Evolutionary conservation across 768 basidiomycete species (phyloP), one percentile per base, ranked within the genome.

Genomic region (Auriscalpium microsporum): DNA sequence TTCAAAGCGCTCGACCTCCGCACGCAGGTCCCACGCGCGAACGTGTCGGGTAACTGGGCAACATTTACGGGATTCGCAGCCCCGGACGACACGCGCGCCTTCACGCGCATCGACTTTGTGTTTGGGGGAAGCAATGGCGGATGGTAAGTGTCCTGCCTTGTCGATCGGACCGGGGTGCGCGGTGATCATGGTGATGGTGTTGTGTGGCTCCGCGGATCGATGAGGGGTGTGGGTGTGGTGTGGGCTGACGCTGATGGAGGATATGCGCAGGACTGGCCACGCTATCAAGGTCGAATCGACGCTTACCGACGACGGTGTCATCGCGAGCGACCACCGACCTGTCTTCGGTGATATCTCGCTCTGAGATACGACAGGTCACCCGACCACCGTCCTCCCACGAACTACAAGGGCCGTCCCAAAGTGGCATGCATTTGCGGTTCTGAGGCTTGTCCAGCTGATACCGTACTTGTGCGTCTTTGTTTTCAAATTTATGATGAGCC

Each of bases 321-420:
- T 80, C 50, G 74, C 73, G 7, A 82, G 81, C 56, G 81, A 82
- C 61, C 81, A 82, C 62, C 74, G 80, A 0, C 81, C 78, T 3
- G 77, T 80, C 9, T 76, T 80, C 58, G 71, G 68, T 10, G 78
- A 79, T 52, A 56, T 78, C 33, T 38, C 40, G 34, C 44, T 60
- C 17, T 50, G 53, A 53, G 50, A 42, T 42, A 42, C 40, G 40
- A 17, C 8, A 13, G 14, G 40, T 42, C 40, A 17, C 40, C 14
- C 40, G 40, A 28, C 28, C 28, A 28, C 7, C 28, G 28, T 28
- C 28, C 28, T 28, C 28, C 28, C 28, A 28, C 28, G 28, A 28
- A 28, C 28, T 28, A 28, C 28, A 28, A 28, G 28, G 28, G 28
- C 28, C 28, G 28, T 7, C 28, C 28, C 28, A 28, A 28, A 28